phyloP scores from a whole-genome alignment of 352 stramenopile genomes.

The Phytophthora chlamydospora region DNA sequence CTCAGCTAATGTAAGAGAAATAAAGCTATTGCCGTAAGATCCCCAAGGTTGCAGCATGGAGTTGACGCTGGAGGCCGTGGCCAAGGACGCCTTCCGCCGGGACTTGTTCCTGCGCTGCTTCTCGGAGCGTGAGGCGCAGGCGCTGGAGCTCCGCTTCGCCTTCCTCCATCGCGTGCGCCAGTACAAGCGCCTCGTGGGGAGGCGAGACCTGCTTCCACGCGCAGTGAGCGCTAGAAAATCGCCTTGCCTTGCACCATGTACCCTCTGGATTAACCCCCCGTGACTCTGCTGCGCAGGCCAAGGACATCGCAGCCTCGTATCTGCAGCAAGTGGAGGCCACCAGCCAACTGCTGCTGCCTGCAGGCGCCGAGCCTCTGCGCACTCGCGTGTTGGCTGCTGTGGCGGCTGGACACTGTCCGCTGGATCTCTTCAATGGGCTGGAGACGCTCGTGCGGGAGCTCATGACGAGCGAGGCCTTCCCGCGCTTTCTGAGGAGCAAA shows the following conservation, averaged over 20 bases:
- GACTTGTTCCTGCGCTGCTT: conserved; percentile 69
- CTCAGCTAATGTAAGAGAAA: conserved; percentile 17
- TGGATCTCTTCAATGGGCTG: conserved; percentile 69
- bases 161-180: conserved; percentile 62
- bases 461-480: conserved; percentile 60
- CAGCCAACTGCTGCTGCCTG: conserved; percentile 24
- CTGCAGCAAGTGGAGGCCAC: conserved; percentile 39
- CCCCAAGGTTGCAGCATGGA: conserved; percentile 25
- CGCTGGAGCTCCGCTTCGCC: conserved; percentile 61
- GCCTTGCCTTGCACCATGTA: too few relatives aligned
- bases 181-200: conserved; percentile 62
- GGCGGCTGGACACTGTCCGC: conserved; percentile 33
- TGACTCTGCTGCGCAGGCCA: conserved; percentile 35
- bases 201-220: conserved; percentile 47
- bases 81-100: conserved; percentile 58
- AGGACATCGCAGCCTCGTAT: conserved; percentile 50
- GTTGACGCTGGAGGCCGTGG: conserved; percentile 64
- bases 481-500: conserved; percentile 47
- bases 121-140: conserved; percentile 46
- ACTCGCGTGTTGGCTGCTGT: conserved; percentile 41
- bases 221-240: conserved; percentile 32
- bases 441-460: conserved; percentile 55
- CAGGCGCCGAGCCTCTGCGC: conserved; percentile 36
- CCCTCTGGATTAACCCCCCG: not conserved
- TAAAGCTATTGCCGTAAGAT: conserved; percentile 5